Percentiles rank a stretch among this genome's conserved stretches.
phyloP scores from a whole-genome alignment of 495 filamentous ascomycete species.

The Pyronema omphalodes region DNA sequence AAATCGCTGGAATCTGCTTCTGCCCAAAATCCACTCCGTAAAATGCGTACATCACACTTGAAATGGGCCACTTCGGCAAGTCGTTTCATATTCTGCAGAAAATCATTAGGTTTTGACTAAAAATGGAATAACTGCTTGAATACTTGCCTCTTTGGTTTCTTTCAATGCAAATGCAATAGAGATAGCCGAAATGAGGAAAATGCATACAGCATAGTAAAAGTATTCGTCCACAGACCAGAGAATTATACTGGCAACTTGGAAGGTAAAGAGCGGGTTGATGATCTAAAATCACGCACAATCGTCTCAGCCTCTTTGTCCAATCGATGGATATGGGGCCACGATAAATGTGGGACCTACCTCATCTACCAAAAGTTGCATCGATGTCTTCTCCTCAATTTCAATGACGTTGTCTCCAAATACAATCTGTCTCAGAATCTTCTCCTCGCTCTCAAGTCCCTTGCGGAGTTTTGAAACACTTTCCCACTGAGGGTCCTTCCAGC shows the following conservation, averaged over 20 bases:
- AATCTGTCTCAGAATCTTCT: constrained; percentile 61
- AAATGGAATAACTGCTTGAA: too few relatives aligned
- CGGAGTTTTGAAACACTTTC: constrained; percentile 57
- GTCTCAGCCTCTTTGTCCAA: background rate
- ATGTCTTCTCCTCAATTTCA: constrained; percentile 74
- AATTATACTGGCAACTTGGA: constrained; percentile 84
- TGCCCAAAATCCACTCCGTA: constrained; percentile 90
- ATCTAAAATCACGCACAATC: constrained; percentile 32
- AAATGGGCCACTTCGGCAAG: constrained; percentile 85
- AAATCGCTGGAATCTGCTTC: constrained; percentile 71
- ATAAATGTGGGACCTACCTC: constrained; percentile 41
- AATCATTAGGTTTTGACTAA: constrained; percentile 4
- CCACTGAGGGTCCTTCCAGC: constrained; percentile 91
- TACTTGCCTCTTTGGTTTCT: constrained; percentile 62
- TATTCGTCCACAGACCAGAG: constrained; percentile 94
- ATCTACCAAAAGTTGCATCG: constrained; percentile 67
- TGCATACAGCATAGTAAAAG: constrained; percentile 92
- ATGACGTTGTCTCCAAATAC: constrained; percentile 82
- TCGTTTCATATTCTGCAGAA: constrained; percentile 59
- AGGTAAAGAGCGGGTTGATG: constrained; percentile 95
- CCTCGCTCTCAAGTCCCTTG: constrained; percentile 72
- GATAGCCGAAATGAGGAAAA: constrained; percentile 82
- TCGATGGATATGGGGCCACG: background rate
- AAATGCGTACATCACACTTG: constrained; percentile 82
- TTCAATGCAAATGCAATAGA: constrained; percentile 79